These are phyloP conservation scores for Fraxinus latifolia DNA, from an alignment of 305 asterid genomes.

Conservation along the genomic window DNA sequence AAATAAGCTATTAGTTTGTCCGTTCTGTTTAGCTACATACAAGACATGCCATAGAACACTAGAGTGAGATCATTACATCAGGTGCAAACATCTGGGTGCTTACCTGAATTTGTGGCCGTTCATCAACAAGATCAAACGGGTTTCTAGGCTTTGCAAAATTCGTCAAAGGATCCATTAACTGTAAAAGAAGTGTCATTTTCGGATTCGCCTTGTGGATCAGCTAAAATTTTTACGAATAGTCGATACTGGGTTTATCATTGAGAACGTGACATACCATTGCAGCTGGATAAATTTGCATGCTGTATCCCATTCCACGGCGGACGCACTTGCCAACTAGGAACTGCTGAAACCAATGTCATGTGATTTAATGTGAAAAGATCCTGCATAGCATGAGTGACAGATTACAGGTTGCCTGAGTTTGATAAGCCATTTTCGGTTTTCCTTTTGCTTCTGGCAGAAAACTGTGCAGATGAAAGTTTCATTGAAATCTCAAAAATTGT, in stretches of 20 bases:
- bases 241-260: not conserved
- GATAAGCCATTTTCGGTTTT: not conserved
- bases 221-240: not conserved
- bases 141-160: constrained; percentile 49
- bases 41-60: not conserved
- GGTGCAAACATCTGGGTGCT: constrained; percentile 16
- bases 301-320: constrained; percentile 45
- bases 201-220: not conserved
- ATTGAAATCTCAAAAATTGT: not conserved
- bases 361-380: constrained; percentile 54
- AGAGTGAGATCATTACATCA: not conserved
- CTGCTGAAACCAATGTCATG: constrained; percentile 38
- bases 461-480: not conserved
- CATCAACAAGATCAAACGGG: constrained; percentile 65
- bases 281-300: constrained; percentile 46
- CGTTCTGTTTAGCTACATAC: not conserved
- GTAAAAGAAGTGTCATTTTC: constrained; percentile 13
- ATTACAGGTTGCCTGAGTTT: not conserved
- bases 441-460: not conserved
- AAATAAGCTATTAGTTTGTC: not conserved
- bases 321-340: constrained; percentile 52
- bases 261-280: constrained; percentile 41
- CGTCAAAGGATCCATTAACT: constrained; percentile 37
- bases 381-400: constrained; percentile 36
- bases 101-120: constrained; percentile 51